Percentiles rank a stretch among this genome's conserved stretches.
These are phyloP conservation scores for Bipolaris gigantea DNA, from an alignment of 2,329 filamentous ascomycete species.

Conservation along the genomic window DNA sequence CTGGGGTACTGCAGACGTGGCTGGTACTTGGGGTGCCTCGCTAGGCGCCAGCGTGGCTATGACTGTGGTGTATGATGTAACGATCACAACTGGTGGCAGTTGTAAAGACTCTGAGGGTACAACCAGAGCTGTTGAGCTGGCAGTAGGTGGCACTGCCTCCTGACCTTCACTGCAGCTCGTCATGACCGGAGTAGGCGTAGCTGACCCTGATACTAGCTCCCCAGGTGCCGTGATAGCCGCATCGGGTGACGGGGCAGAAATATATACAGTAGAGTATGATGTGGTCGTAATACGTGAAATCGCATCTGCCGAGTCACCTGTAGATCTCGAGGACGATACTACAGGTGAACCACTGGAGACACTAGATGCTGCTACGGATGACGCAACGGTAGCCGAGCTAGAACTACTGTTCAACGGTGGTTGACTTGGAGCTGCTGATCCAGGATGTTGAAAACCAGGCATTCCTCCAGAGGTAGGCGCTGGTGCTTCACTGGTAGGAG, in stretches of 20 bases:
- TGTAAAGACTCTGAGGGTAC: slow-evolving; percentile 20
- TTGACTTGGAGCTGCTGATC: slow-evolving; percentile 8
- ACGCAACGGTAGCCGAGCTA: slow-evolving; percentile 1
- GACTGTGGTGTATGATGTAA: slow-evolving; percentile 39
- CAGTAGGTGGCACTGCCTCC: not conserved
- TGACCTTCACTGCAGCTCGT: not conserved
- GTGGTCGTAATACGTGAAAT: slow-evolving; percentile 28
- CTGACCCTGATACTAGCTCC: slow-evolving; percentile 5
- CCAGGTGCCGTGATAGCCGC: not conserved
- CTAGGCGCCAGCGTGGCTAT: slow-evolving; percentile 12
- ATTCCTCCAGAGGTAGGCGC: slow-evolving; percentile 21
- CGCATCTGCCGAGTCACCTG: slow-evolving; percentile 6
- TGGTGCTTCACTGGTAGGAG: slow-evolving; percentile 6
- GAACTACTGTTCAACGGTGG: not conserved
- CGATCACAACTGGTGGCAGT: slow-evolving; percentile 33
- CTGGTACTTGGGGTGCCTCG: slow-evolving; percentile 1
- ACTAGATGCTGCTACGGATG: slow-evolving; percentile 4
- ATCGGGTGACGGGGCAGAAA: slow-evolving; percentile 14
- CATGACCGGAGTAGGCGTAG: slow-evolving; percentile 1
- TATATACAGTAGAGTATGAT: slow-evolving; percentile 33
- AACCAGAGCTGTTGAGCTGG: slow-evolving; percentile 6
- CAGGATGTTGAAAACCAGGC: slow-evolving; percentile 26
- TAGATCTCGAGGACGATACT: not conserved
- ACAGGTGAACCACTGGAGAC: slow-evolving; percentile 1
- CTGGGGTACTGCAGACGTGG: not conserved